Evolutionary conservation across 352 stramenopile species (phyloP).

Genomic region (Phytophthora pini): DNA sequence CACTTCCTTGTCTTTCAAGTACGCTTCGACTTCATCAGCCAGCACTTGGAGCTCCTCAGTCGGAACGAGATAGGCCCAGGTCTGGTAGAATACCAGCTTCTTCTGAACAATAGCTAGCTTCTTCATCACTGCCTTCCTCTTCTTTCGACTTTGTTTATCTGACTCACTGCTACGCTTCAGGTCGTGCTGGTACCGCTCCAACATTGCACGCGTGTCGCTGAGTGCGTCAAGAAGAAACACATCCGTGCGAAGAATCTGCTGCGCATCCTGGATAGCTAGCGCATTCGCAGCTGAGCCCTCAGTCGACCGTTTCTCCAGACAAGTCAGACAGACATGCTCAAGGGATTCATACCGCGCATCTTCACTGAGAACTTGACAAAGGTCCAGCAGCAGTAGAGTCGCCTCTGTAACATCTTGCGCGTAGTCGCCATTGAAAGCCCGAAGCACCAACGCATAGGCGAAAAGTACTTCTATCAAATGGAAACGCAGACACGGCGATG

Average conservation of each 20-base stretch:
- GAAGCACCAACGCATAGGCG: conserved; percentile 72
- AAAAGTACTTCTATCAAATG: conserved; percentile 78
- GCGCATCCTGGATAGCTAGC: conserved; percentile 52
- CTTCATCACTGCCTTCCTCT: conserved; percentile 30
- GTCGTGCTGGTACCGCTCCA: conserved; percentile 43
- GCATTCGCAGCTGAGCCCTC: conserved; percentile 26
- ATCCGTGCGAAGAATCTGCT: conserved; percentile 39
- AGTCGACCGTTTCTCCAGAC: conserved; percentile 37
- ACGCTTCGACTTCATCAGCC: conserved; percentile 29
- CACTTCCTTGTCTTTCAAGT: conserved; percentile 25
- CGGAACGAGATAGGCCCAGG: conserved; percentile 47
- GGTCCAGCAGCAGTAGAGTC: conserved; percentile 47
- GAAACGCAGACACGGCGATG: conserved; percentile 55
- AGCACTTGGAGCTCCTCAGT: conserved; percentile 31
- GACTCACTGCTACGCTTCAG: conserved; percentile 17
- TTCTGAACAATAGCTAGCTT: conserved; percentile 43
- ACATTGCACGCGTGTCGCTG: conserved; percentile 51
- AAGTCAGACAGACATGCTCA: conserved; percentile 51
- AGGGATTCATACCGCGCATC: conserved; percentile 58
- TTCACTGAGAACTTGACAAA: conserved; percentile 54
- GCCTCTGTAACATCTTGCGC: conserved; percentile 61
- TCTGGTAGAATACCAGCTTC: conserved; percentile 71
- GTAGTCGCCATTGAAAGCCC: conserved; percentile 83
- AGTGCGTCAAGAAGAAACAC: conserved; percentile 78
- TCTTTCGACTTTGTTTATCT: conserved; percentile 33